A percentile compares a stretch with the other conserved stretches of the same genome.
These are phyloP conservation scores for Paracorniculantispora psalliotae DNA, from an alignment of 2,329 filamentous ascomycete species.

Conservation along the genomic window DNA sequence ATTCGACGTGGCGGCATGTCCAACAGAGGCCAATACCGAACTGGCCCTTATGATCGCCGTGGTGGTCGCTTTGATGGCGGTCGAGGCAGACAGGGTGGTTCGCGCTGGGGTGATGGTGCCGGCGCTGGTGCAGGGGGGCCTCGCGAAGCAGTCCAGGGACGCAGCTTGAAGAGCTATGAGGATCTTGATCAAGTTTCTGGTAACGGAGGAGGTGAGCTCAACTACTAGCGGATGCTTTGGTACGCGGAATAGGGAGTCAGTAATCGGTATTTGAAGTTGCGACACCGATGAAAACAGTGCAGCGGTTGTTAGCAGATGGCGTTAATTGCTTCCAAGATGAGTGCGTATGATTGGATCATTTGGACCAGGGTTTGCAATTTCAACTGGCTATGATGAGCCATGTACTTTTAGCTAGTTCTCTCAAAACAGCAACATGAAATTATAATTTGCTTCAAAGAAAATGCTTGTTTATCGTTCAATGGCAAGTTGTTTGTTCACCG, in stretches of 20 bases:
- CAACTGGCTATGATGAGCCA: neutral
- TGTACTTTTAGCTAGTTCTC: slow-evolving; percentile 1
- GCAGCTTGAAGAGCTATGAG: slow-evolving; percentile 94
- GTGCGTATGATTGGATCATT: neutral
- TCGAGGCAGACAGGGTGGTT: slow-evolving; percentile 45
- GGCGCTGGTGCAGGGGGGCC: slow-evolving; percentile 76
- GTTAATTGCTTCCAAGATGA: neutral
- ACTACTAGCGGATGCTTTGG: slow-evolving; percentile 59
- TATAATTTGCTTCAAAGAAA: neutral
- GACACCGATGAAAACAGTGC: neutral
- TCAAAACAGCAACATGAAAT: neutral
- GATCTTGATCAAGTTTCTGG: slow-evolving; percentile 84
- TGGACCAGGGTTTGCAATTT: neutral
- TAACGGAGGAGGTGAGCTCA: slow-evolving; percentile 74
- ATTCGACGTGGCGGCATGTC: slow-evolving; percentile 61
- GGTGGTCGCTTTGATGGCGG: slow-evolving; percentile 51
- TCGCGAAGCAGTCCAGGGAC: slow-evolving; percentile 84
- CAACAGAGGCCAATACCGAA: slow-evolving; percentile 51
- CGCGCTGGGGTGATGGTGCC: slow-evolving; percentile 70
- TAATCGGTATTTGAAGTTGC: neutral
- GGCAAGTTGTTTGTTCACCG: too few relatives aligned
- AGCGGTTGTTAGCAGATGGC: neutral
- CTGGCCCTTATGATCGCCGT: slow-evolving; percentile 71
- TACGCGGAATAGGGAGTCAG: neutral
- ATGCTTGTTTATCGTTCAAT: too few relatives aligned